Evolutionary conservation across 139 green algal genomes (phyloP).

Genomic region (Chlorella sp.): DNA sequence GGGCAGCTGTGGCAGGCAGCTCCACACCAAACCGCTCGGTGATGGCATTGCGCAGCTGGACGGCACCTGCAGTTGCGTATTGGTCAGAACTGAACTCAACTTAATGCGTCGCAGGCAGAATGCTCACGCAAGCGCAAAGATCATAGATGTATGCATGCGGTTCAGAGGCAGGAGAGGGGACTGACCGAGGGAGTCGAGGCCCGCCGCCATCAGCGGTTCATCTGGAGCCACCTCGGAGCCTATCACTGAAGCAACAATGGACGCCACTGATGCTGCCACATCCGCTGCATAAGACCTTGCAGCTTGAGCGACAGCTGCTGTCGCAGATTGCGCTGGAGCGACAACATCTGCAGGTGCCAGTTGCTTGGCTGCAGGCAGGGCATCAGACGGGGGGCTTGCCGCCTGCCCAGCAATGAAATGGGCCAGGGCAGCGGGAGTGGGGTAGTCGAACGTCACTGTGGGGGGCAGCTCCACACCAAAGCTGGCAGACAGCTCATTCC

Average conservation of each 20-base stretch:
- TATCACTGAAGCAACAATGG: neutral
- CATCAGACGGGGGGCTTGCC: no score
- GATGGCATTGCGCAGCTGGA: constrained; percentile 43
- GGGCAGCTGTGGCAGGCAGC: constrained; percentile 47
- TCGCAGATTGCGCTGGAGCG: neutral
- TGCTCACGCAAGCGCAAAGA: neutral
- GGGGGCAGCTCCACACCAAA: constrained; percentile 54
- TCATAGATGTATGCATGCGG: neutral
- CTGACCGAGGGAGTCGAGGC: constrained; percentile 66
- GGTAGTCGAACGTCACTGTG: constrained; percentile 60
- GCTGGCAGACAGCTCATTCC: constrained; percentile 25
- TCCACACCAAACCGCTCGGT: constrained; percentile 45
- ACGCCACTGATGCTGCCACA: neutral
- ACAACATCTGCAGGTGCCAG: neutral
- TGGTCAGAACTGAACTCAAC: no score
- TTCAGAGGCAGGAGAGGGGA: no score
- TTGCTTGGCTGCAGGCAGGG: neutral
- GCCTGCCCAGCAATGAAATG: constrained; percentile 23
- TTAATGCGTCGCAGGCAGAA: no score
- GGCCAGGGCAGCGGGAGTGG: constrained; percentile 44
- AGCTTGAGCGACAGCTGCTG: no score
- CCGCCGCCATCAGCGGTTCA: constrained; percentile 67
- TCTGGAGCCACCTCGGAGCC: neutral
- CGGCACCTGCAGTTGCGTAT: neutral
- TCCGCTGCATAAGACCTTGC: neutral